These are phyloP conservation scores for Rhizophora apiculata DNA, from an alignment of 345 rosid genomes.

Conservation along the genomic window DNA sequence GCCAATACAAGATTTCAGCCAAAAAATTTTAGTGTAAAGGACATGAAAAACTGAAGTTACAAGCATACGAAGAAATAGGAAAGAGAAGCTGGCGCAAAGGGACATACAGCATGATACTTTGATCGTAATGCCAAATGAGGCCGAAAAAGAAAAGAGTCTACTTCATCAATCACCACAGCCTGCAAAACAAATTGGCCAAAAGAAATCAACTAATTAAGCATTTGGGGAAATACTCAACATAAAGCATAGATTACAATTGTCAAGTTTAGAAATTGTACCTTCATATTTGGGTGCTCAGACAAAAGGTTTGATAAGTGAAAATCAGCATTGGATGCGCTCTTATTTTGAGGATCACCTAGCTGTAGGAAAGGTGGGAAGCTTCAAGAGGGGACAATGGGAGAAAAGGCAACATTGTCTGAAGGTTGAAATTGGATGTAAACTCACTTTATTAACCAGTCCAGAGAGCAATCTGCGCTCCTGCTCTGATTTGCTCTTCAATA, in stretches of 20 bases:
- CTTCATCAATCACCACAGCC: conserved; percentile 93
- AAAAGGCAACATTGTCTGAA: not conserved
- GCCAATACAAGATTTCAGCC: no score
- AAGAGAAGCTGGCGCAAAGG: not conserved
- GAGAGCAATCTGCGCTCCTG: conserved; percentile 87
- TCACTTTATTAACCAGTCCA: conserved; percentile 86
- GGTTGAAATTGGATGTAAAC: conserved; percentile 14
- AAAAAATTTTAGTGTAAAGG: no score
- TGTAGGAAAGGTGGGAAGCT: conserved; percentile 21
- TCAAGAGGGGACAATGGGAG: not conserved
- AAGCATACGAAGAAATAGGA: no score
- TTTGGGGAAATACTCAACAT: not conserved
- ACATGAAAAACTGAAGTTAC: no score
- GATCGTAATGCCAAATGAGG: conserved; percentile 83
- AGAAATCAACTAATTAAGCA: not conserved
- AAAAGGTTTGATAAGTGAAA: conserved; percentile 82
- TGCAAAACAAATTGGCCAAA: conserved; percentile 30
- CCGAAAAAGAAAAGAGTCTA: conserved; percentile 84
- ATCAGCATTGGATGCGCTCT: conserved; percentile 94
- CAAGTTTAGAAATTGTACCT: conserved; percentile 41
- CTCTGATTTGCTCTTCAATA: conserved; percentile 85
- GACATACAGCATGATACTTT: conserved; percentile 86
- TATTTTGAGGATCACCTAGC: conserved; percentile 98
- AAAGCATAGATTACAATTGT: not conserved
- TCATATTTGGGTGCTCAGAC: conserved; percentile 97